Base-by-base conservation (phyloP, 192 early-diverging fungal genomes). In the Podila verticillata region DNA sequence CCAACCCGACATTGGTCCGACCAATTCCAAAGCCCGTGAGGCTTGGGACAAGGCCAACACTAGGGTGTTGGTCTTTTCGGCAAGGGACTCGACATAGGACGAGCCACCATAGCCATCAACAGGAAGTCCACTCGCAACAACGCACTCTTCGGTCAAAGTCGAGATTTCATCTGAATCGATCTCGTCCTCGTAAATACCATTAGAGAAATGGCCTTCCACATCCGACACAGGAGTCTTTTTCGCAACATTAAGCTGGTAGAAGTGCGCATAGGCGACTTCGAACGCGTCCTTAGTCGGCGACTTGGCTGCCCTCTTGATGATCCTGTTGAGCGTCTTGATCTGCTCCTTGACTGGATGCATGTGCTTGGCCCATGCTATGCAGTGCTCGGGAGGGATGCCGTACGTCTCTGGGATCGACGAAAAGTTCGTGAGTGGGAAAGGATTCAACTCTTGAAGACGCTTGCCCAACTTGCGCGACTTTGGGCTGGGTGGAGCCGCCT, bases 91-190 rank as follows among this genome's bases (percentile, higher is more conserved):
- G 7, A 74, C 58, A 35, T 32, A 70, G 3, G 68, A 65, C 2
- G 68, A 44, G 2, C 81, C 81, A 5, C 61, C 62, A 34, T 68
- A 30, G 0, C 81, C 81, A 19, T 68, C 68, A 24, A 26, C 31
- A 26, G 73, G 81, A 9, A 82, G 66, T 7, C 81, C 81, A 28
- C 73, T 75, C 28, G 74, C 68, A 6, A 29, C 28, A 56, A 82
- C 71, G 57, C 81, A 75, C 1, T 15, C 51, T 28, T 82, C 49
- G 17, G 75, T 70, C 0, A 82, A 47, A 17, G 63, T 56, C 2
- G 68, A 66, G 1, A 64, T 6, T 34, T 34, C 20, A 10, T 48
- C 12, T 48, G 15, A 26, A 57, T 28, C 26, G 2, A 22, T 10
- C 20, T 20, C 1, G 60, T 58, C 36, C 71, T 70, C 31, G 61